Conservation (phyloP, 1,284 basidiomycete species). For the Agroathelia rolfsii region DNA sequence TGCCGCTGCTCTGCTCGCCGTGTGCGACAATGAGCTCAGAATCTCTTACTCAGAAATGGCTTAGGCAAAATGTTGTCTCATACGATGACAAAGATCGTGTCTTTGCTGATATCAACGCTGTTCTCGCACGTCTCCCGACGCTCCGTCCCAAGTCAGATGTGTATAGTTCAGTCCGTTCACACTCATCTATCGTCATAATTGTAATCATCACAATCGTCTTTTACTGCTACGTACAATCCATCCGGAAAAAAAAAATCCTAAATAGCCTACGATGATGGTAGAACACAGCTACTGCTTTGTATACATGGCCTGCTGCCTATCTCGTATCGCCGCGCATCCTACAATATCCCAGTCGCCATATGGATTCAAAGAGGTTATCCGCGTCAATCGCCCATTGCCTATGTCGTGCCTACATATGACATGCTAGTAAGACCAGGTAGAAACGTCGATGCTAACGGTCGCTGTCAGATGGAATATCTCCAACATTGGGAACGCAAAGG, state of each 20-base stretch:
- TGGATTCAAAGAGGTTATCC: slow-evolving; percentile 87
- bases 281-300: slow-evolving; percentile 83
- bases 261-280: slow-evolving; percentile 87
- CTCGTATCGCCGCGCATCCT: slow-evolving; percentile 62
- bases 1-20: too few relatives aligned
- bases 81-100: slow-evolving; percentile 54
- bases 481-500: slow-evolving; percentile 74
- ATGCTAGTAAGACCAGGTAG: slow-evolving; percentile 81
- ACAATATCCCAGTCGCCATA: slow-evolving; percentile 89
- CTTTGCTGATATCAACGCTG: slow-evolving; percentile 54
- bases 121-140: slow-evolving; percentile 50
- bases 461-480: slow-evolving; percentile 59
- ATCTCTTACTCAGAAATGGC: slow-evolving; percentile 54
- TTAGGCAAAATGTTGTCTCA: slow-evolving; percentile 55
- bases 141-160: slow-evolving; percentile 86
- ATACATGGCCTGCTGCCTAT: slow-evolving; percentile 90
- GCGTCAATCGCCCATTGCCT: slow-evolving; percentile 74
- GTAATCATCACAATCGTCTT: slow-evolving; percentile 7
- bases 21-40: slow-evolving; percentile 14
- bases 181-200: slow-evolving; percentile 5
- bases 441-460: slow-evolving; percentile 79
- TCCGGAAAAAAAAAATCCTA: too few relatives aligned
- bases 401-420: slow-evolving; percentile 88
- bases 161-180: slow-evolving; percentile 57
- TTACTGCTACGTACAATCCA: slow-evolving; percentile 12